These are phyloP conservation scores for Globisporangium irregulare DNA, from an alignment of 352 stramenopile genomes.

Conservation along the genomic window DNA sequence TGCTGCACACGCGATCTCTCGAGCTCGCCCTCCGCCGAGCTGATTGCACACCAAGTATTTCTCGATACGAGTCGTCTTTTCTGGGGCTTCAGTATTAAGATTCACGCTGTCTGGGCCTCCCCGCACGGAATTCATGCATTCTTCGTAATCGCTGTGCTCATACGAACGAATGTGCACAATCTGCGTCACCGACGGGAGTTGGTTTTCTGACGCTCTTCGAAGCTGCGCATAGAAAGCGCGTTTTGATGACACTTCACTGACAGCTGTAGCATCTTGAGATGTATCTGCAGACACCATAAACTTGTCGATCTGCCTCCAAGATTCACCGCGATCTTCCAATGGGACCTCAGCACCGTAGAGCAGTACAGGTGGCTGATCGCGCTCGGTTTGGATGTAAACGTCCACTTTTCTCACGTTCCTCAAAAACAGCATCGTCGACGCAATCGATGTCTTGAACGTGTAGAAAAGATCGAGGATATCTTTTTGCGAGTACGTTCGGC, in stretches of 20 bases:
- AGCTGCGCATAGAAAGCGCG: constrained; percentile 65
- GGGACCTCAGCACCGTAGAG: constrained; percentile 68
- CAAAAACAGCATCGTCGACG: constrained; percentile 89
- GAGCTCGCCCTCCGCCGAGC: constrained; percentile 75
- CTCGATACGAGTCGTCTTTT: constrained; percentile 12
- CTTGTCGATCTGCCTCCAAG: constrained; percentile 61
- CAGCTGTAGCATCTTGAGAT: constrained; percentile 2
- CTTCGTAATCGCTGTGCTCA: constrained; percentile 22
- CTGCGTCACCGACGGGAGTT: constrained; percentile 61
- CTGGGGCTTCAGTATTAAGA: background rate
- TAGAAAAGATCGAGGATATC: constrained; percentile 70
- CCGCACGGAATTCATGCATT: background rate
- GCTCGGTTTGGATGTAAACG: constrained; percentile 75
- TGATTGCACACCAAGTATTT: constrained; percentile 88
- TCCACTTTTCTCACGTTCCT: constrained; percentile 87
- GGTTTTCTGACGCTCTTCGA: constrained; percentile 29
- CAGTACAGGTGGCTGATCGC: constrained; percentile 38
- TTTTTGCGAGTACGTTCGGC: constrained; percentile 60
- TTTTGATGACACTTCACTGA: constrained; percentile 35
- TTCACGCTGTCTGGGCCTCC: background rate
- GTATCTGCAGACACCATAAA: constrained; percentile 38
- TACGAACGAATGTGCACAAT: constrained; percentile 47
- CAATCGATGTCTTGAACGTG: constrained; percentile 63
- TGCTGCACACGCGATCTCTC: constrained; percentile 67
- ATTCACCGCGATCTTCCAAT: constrained; percentile 51